Evolutionary conservation across 495 filamentous ascomycete species (phyloP).

Genomic region (Hyaloscypha finlandica): DNA sequence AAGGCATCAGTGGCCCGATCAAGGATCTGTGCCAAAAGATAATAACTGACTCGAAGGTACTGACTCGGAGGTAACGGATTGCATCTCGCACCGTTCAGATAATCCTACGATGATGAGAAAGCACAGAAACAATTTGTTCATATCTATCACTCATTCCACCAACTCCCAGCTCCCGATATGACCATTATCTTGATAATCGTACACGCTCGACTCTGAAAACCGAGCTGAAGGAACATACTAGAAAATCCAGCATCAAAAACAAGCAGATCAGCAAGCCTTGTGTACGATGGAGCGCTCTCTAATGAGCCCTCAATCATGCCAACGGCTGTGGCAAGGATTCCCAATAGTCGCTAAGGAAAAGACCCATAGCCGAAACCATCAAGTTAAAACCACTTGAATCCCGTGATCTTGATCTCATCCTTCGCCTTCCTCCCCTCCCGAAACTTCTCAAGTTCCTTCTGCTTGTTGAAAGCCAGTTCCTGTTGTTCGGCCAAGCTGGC

Average conservation of each 20-base stretch:
- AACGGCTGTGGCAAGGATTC: no score
- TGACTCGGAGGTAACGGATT: background rate
- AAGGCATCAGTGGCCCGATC: no score
- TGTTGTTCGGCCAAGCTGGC: slow-evolving; percentile 38
- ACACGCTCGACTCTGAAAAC: background rate
- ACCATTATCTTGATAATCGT: background rate
- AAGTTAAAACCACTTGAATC: slow-evolving; percentile 29
- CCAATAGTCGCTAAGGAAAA: no score
- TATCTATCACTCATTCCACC: background rate
- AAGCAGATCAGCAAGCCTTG: background rate
- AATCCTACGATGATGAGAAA: background rate
- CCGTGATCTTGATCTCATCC: slow-evolving; percentile 25
- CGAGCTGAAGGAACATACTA: background rate
- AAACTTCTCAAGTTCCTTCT: slow-evolving; percentile 33
- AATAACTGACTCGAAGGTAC: no score
- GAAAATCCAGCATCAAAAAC: background rate
- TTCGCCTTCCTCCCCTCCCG: slow-evolving; percentile 27
- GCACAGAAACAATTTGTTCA: background rate
- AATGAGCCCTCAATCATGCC: no score
- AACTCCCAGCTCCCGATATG: background rate
- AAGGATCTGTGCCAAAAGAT: no score
- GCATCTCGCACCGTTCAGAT: background rate
- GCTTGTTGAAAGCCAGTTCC: slow-evolving; percentile 40
- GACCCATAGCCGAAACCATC: background rate
- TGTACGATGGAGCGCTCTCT: no score